Conservation (phyloP, 495 filamentous ascomycete genomes). For the Trichoderma erinaceum region DNA sequence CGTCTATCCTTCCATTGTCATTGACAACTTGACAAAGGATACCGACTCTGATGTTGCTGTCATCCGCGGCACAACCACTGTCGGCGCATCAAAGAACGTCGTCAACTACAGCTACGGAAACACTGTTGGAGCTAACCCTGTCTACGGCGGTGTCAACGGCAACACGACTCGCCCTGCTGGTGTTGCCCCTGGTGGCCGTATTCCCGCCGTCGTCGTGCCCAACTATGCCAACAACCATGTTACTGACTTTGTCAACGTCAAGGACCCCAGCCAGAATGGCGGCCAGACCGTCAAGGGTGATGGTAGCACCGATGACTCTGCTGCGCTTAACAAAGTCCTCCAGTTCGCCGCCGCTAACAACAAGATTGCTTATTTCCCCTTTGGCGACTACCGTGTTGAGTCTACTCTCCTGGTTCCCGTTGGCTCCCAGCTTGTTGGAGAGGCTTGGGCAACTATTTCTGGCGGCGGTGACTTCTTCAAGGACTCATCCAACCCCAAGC, state of each 20-base stretch:
- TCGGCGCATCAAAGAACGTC: slow-evolving; percentile 25
- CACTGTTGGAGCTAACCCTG: slow-evolving; percentile 52
- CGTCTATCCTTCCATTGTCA: slow-evolving; percentile 34
- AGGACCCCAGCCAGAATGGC: slow-evolving; percentile 39
- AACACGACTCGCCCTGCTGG: slow-evolving; percentile 23
- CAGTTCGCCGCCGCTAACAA: slow-evolving; percentile 23
- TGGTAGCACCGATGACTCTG: slow-evolving; percentile 18
- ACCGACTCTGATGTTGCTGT: slow-evolving; percentile 29
- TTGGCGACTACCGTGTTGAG: slow-evolving; percentile 27
- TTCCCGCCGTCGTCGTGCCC: slow-evolving; percentile 30
- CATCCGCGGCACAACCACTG: slow-evolving; percentile 24
- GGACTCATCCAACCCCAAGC: slow-evolving; percentile 39
- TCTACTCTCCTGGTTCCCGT: slow-evolving; percentile 41
- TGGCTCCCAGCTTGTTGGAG: slow-evolving; percentile 38
- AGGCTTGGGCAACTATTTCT: slow-evolving; percentile 42
- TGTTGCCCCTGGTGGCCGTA: slow-evolving; percentile 30
- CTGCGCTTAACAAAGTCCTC: slow-evolving; percentile 16
- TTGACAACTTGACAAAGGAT: slow-evolving; percentile 40
- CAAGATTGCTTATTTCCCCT: slow-evolving; percentile 63
- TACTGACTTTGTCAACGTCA: slow-evolving; percentile 52
- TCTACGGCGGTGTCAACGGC: slow-evolving; percentile 49
- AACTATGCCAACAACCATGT: slow-evolving; percentile 32
- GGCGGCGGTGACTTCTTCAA: slow-evolving; percentile 43
- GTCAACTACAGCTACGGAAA: slow-evolving; percentile 42
- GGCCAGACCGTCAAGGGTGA: slow-evolving; percentile 17